phyloP scores from a whole-genome alignment of 2,329 filamentous ascomycete species.

The Cryphonectria japonica region DNA sequence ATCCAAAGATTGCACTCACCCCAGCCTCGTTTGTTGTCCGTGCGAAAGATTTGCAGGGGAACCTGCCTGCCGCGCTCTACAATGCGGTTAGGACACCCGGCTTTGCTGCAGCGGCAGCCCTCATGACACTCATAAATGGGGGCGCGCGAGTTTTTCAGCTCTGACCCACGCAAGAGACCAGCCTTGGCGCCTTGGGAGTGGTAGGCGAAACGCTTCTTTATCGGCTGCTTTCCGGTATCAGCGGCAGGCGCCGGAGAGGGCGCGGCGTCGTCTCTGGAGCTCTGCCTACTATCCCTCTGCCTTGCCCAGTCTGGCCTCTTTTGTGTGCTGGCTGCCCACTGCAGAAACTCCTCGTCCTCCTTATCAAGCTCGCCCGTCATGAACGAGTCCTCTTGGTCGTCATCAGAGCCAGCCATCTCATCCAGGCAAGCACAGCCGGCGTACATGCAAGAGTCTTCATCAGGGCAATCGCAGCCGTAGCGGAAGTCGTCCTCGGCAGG shows the following conservation, averaged over 20 bases:
- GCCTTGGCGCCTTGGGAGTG: slow-evolving; percentile 56
- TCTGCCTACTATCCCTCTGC: slow-evolving; percentile 16
- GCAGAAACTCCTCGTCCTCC: slow-evolving; percentile 34
- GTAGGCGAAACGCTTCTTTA: slow-evolving; percentile 63
- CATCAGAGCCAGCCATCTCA: slow-evolving; percentile 57
- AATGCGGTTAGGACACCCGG: slow-evolving; percentile 71
- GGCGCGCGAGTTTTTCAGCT: slow-evolving; percentile 55
- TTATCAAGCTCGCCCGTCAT: slow-evolving; percentile 46
- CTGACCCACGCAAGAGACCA: slow-evolving; percentile 55
- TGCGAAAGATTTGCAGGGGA: slow-evolving; percentile 77
- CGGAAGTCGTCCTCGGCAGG: slow-evolving; percentile 64
- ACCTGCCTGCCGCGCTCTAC: slow-evolving; percentile 75
- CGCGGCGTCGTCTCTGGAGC: slow-evolving; percentile 18
- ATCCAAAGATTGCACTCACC: slow-evolving; percentile 49
- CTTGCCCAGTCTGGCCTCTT: slow-evolving; percentile 24
- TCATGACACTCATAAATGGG: slow-evolving; percentile 83
- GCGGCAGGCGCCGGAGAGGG: background rate
- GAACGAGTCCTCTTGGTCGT: slow-evolving; percentile 58
- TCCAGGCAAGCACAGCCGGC: slow-evolving; percentile 68
- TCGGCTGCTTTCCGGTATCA: slow-evolving; percentile 15
- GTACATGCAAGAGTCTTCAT: slow-evolving; percentile 69
- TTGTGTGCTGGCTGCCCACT: slow-evolving; percentile 27
- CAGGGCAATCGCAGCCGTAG: slow-evolving; percentile 69
- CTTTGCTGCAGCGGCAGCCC: slow-evolving; percentile 65
- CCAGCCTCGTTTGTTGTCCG: slow-evolving; percentile 71